Evolutionary conservation across 306 rosid genomes (phyloP).

Genomic region (Vigna mungo): DNA sequence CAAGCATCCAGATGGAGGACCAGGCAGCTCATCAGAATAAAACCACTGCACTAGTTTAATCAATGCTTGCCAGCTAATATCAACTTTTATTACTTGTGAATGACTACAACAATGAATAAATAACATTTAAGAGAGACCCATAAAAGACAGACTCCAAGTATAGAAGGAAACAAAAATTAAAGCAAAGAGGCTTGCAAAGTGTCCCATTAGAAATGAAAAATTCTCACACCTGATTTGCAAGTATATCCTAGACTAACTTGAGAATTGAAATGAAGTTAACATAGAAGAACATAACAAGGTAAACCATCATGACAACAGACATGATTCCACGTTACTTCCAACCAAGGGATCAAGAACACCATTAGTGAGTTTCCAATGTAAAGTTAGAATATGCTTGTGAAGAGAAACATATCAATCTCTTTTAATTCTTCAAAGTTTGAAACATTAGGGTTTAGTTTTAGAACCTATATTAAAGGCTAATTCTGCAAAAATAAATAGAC

Average conservation of each 20-base stretch:
- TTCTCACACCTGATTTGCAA: conserved; percentile 14
- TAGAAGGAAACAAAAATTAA: conserved; percentile 3
- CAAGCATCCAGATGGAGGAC: conserved; percentile 75
- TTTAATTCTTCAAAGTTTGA: no score
- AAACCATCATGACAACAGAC: conserved; percentile 32
- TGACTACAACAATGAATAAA: conserved; percentile 57
- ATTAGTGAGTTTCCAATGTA: no score
- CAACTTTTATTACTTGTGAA: conserved; percentile 63
- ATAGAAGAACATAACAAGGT: conserved; percentile 14
- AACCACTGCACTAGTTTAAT: conserved; percentile 71
- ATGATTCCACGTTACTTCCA: conserved; percentile 21
- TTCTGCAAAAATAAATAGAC: no score
- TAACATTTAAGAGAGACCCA: conserved; percentile 11
- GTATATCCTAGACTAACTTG: conserved; percentile 5
- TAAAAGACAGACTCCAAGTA: conserved; percentile 16
- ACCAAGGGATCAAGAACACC: background rate
- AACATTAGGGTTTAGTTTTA: no score
- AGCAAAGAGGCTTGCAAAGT: conserved; percentile 18
- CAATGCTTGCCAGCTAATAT: conserved; percentile 82
- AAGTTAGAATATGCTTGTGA: conserved; percentile 13
- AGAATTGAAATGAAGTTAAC: conserved; percentile 30
- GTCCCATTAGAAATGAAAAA: conserved; percentile 6
- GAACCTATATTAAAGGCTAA: no score
- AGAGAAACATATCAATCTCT: conserved; percentile 2
- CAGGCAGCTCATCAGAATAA: conserved; percentile 70